These are phyloP conservation scores for Daldinia childiae DNA, from an alignment of 495 filamentous ascomycete species.

Conservation along the genomic window DNA sequence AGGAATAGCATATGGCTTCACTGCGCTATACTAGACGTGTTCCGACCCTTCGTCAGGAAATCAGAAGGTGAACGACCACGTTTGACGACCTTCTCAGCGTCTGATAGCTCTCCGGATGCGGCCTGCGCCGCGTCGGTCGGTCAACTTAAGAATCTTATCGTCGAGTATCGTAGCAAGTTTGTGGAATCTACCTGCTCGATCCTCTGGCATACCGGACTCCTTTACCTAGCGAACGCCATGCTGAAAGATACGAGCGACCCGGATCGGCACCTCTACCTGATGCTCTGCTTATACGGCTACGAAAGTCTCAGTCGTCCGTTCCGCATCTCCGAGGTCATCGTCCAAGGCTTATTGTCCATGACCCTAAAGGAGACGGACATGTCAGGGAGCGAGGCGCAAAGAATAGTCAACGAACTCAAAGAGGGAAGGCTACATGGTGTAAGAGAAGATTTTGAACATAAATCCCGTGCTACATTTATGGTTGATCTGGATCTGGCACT, in stretches of 20 bases:
- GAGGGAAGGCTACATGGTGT: slow-evolving; percentile 19
- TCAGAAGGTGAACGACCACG: background rate
- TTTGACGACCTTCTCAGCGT: slow-evolving; percentile 33
- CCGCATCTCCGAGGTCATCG: slow-evolving; percentile 37
- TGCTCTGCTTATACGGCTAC: slow-evolving; percentile 44
- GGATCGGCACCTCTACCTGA: slow-evolving; percentile 43
- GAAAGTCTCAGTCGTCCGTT: slow-evolving; percentile 38
- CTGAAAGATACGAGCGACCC: slow-evolving; percentile 21
- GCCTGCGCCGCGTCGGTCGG: slow-evolving; percentile 38
- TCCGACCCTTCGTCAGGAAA: slow-evolving; percentile 33
- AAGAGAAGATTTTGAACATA: slow-evolving; percentile 9
- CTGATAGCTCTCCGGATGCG: slow-evolving; percentile 32
- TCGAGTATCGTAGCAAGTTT: slow-evolving; percentile 40
- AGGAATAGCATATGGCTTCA: slow-evolving; percentile 43
- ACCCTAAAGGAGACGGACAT: slow-evolving; percentile 37
- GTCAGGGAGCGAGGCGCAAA: slow-evolving; percentile 25
- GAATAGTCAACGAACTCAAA: slow-evolving; percentile 33
- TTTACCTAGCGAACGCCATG: slow-evolving; percentile 46
- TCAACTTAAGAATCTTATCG: slow-evolving; percentile 43
- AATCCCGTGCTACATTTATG: slow-evolving; percentile 39
- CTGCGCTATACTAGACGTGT: slow-evolving; percentile 40
- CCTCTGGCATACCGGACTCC: slow-evolving; percentile 44
- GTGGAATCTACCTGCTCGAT: slow-evolving; percentile 35
- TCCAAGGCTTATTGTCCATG: slow-evolving; percentile 40
- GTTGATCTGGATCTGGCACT: slow-evolving; percentile 35